A percentile compares a stretch with the other conserved stretches of the same genome.
Evolutionary conservation across 805 yeast species (phyloP).

Genomic region (Wickerhamomyces subpelliculosus): DNA sequence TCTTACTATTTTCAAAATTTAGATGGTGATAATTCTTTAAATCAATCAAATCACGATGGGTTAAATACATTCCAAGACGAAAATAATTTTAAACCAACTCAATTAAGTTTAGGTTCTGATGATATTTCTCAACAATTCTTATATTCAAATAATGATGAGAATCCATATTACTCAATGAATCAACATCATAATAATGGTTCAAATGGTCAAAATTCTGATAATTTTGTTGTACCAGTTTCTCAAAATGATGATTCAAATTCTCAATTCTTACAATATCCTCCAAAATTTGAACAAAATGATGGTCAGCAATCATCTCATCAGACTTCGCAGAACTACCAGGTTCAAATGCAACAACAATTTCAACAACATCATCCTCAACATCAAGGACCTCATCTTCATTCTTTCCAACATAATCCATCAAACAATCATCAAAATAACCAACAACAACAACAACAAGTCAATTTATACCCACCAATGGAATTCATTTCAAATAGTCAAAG

Average conservation of each 20-base stretch:
- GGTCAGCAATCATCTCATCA: too few species aligned
- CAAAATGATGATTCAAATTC: conserved; percentile 1
- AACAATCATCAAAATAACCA: conserved; percentile 1
- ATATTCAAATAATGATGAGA: not conserved
- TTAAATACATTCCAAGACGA: conserved; percentile 3
- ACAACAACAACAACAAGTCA: too few species aligned
- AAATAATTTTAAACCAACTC: conserved; percentile 5
- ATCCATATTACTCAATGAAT: not conserved
- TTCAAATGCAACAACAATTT: conserved; percentile 6
- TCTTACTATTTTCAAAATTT: conserved; percentile 12
- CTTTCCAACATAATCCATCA: conserved; percentile 2
- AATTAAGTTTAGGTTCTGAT: not conserved
- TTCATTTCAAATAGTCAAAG: conserved; percentile 3
- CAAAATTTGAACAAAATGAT: not conserved
- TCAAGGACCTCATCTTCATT: not conserved
- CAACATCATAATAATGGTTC: not conserved
- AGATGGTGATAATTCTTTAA: conserved; percentile 1
- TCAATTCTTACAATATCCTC: conserved; percentile 4
- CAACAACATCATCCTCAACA: conserved; percentile 5
- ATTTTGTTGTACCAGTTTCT: conserved; percentile 3
- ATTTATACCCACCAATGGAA: conserved; percentile 15
- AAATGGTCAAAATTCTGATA: not conserved
- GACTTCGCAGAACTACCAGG: too few species aligned
- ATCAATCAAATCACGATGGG: not conserved
- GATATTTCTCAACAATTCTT: not conserved